Base-by-base conservation (phyloP, 2,329 filamentous ascomycete species). In the Colletotrichum trifolii region DNA sequence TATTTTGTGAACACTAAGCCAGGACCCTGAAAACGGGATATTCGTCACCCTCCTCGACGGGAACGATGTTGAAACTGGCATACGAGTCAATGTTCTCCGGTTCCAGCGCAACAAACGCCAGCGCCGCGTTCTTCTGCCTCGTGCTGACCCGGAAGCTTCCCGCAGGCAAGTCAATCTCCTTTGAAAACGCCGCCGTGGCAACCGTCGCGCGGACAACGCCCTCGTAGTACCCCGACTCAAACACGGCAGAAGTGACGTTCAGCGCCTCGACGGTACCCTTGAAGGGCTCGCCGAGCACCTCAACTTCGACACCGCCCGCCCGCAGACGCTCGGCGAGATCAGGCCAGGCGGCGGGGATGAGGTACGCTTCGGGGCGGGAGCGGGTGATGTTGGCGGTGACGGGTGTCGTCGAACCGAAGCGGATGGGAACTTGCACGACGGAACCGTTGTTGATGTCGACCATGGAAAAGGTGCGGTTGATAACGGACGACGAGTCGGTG, bases 51-150 rank as follows among this genome's bases (percentile, higher is more conserved):
- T 39, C 58, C 7, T 68, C 58, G 1, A 75, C 60, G 1, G 74
- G 74, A 4, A 76, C 67, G 12, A 76, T 71, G 53, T 74, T 75
- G 25, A 70, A 71, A 8, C 71, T 74, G 1, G 70, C 74, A 34
- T 74, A 76, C 4, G 75, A 76, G 52, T 76, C 75, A n/a, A 73
- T 72, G 15, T 73, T 73, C 68, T 76, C 75, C 4, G 75, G 75
- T 69, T 76, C 75, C 3, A 76, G 63, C 2, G 71, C 73, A 8
- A 70, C 61, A 8, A 76, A 69, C 0, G 75, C 74, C 2, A 75
- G 47, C 0, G 65, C 75, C 0, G 74, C 73, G 25, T 75, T 76
- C 67, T 75, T 75, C 60, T 76, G 75, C 36, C 67, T 70, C 1
- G 75, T 74, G 67, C 71, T 76, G 1, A 76, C 69, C 8, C 70